phyloP scores from a whole-genome alignment of 1,139 yeast genomes.

The Yamadazyma trypodendri region DNA sequence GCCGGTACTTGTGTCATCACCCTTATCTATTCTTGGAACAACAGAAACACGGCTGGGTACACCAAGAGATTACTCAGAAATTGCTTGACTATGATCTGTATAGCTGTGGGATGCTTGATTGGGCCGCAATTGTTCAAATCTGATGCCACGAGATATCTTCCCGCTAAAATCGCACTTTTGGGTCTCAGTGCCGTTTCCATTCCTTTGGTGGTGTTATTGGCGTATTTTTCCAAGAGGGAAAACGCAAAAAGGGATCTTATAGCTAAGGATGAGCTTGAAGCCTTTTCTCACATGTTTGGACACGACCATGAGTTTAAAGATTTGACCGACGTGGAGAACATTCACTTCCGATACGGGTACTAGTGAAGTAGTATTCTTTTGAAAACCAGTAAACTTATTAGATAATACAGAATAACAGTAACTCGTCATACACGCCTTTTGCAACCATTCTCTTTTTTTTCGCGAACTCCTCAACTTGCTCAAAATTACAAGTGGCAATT shows the following conservation, averaged over 20 bases:
- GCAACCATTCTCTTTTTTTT: neutral
- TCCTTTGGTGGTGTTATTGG: conserved; percentile 28
- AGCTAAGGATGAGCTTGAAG: conserved; percentile 10
- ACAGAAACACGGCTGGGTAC: conserved; percentile 37
- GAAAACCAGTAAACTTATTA: too few relatives aligned
- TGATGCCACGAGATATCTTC: conserved; percentile 27
- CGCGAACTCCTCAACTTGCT: neutral
- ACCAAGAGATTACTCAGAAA: conserved; percentile 31
- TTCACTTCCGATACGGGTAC: conserved; percentile 33
- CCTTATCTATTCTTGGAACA: conserved; percentile 34
- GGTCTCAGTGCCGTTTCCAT: conserved; percentile 30
- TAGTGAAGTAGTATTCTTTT: too few relatives aligned
- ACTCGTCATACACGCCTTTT: neutral
- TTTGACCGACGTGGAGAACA: conserved; percentile 36
- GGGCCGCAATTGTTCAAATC: conserved; percentile 42
- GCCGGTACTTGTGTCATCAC: conserved; percentile 38
- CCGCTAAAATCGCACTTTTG: conserved; percentile 37
- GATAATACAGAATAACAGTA: too few relatives aligned
- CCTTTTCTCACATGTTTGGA: conserved; percentile 19
- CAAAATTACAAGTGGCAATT: conserved; percentile 10
- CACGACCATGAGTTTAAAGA: conserved; percentile 29
- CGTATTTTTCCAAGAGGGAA: conserved; percentile 24
- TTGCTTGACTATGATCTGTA: conserved; percentile 33
- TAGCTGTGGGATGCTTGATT: conserved; percentile 35
- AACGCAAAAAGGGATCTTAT: conserved; percentile 24